Percentiles rank a stretch among this genome's conserved stretches.
Conservation (phyloP, 1,284 basidiomycete species). For the Leccinum pallidistipes region DNA sequence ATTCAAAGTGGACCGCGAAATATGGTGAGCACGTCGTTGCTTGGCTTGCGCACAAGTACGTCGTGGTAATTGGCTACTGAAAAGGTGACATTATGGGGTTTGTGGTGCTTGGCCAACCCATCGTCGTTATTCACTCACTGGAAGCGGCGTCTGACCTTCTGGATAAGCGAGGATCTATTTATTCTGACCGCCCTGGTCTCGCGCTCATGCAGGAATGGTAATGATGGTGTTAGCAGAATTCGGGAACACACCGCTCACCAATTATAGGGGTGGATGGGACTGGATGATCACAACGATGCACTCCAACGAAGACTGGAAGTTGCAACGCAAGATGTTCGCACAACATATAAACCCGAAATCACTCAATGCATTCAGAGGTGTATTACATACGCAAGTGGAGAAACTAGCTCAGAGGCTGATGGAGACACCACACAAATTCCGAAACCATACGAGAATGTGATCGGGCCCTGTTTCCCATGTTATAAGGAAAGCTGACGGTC, state of each 20-base stretch:
- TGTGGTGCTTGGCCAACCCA: constrained; percentile 11
- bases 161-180: constrained; percentile 8
- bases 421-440: constrained; percentile 2
- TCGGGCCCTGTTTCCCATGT: neutral
- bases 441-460: constrained; percentile 3
- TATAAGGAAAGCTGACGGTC: neutral
- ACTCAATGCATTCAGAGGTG: neutral
- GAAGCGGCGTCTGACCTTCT: constrained; percentile 6
- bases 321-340: constrained; percentile 7
- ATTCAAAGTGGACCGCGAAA: constrained; percentile 4
- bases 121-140: constrained; percentile 2
- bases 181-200: constrained; percentile 10
- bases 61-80: neutral
- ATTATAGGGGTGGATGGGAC: constrained; percentile 8
- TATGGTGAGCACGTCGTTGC: neutral
- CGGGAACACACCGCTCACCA: neutral
- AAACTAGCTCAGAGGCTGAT: constrained; percentile 4
- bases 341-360: constrained; percentile 3
- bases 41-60: neutral
- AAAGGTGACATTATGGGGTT: constrained; percentile 5
- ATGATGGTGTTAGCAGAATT: neutral
- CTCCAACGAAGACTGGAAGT: constrained; percentile 2
- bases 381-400: neutral
- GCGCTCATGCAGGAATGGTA: constrained; percentile 8
- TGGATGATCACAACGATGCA: constrained; percentile 11